Evolutionary conservation across 2,329 filamentous ascomycete species (phyloP).

Genomic region (Colletotrichum musae): DNA sequence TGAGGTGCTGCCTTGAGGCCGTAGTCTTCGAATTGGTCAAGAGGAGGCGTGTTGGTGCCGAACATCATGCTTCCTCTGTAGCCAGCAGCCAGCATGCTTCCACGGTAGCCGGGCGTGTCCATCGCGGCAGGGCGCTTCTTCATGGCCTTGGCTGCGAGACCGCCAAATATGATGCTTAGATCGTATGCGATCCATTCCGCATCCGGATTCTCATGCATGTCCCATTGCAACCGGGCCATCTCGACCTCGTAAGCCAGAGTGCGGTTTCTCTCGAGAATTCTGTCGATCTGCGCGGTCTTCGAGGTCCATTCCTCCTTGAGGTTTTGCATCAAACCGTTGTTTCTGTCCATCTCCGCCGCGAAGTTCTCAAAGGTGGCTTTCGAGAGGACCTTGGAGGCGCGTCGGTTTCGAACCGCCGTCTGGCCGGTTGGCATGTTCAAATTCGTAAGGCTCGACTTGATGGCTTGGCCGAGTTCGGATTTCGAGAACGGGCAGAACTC

Average conservation of each 20-base stretch:
- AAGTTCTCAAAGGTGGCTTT: constrained; percentile 39
- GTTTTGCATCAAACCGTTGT: constrained; percentile 53
- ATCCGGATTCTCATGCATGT: constrained; percentile 24
- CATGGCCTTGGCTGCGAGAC: constrained; percentile 45
- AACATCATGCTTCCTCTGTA: constrained; percentile 39
- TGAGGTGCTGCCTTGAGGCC: constrained; percentile 39
- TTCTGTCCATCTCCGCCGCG: constrained; percentile 43
- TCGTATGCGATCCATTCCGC: constrained; percentile 34
- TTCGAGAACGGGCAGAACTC: constrained; percentile 60
- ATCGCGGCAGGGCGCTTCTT: constrained; percentile 25
- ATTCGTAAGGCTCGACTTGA: constrained; percentile 47
- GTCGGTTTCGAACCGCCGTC: constrained; percentile 25
- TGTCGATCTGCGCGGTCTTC: constrained; percentile 50
- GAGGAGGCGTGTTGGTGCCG: constrained; percentile 36
- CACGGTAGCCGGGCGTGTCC: constrained; percentile 21
- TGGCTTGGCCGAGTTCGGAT: constrained; percentile 52
- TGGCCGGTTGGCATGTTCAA: constrained; percentile 33
- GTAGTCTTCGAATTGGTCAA: constrained; percentile 30
- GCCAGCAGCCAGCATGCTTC: constrained; percentile 32
- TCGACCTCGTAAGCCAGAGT: constrained; percentile 23
- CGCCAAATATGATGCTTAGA: constrained; percentile 47
- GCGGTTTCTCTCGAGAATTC: constrained; percentile 55
- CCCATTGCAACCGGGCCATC: constrained; percentile 29
- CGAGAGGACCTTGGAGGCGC: constrained; percentile 39
- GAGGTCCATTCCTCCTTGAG: constrained; percentile 58